Conservation (phyloP, 2,329 filamentous ascomycete genomes). For the Trichoderma asperellum region DNA sequence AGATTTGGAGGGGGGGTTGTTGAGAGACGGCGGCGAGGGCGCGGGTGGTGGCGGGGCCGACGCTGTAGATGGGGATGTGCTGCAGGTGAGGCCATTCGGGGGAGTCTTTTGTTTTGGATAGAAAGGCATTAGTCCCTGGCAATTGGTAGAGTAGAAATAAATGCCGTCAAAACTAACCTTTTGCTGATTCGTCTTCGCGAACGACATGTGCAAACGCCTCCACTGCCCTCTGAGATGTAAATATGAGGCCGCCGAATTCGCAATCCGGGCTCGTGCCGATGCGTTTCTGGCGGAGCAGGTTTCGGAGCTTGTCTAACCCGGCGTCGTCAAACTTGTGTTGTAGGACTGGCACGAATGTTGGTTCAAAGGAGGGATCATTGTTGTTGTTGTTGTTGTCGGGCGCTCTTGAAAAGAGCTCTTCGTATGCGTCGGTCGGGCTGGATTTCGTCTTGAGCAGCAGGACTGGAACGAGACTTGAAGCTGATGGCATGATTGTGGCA, state of each 20-base stretch:
- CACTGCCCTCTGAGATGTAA: conserved; percentile 82
- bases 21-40: conserved; percentile 64
- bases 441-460: conserved; percentile 80
- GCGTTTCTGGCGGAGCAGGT: conserved; percentile 50
- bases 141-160: no score
- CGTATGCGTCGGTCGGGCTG: conserved; percentile 70
- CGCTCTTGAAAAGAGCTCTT: conserved; percentile 63
- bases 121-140: neutral
- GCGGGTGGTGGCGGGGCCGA: conserved; percentile 79
- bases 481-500: neutral
- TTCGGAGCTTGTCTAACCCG: conserved; percentile 58
- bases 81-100: conserved; percentile 57
- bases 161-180: neutral
- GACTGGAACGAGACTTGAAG: conserved; percentile 49
- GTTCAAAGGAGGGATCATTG: conserved; percentile 54
- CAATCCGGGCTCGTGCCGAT: conserved; percentile 47
- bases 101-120: neutral
- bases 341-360: conserved; percentile 76
- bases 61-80: conserved; percentile 70
- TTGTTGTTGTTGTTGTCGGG: conserved; percentile 39
- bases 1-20: conserved; percentile 61
- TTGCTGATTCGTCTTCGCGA: conserved; percentile 43
- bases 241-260: conserved; percentile 75
- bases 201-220: conserved; percentile 73
- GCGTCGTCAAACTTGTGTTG: conserved; percentile 69